phyloP scores from a whole-genome alignment of 768 basidiomycete species.

The Atractiella rhizophila region DNA sequence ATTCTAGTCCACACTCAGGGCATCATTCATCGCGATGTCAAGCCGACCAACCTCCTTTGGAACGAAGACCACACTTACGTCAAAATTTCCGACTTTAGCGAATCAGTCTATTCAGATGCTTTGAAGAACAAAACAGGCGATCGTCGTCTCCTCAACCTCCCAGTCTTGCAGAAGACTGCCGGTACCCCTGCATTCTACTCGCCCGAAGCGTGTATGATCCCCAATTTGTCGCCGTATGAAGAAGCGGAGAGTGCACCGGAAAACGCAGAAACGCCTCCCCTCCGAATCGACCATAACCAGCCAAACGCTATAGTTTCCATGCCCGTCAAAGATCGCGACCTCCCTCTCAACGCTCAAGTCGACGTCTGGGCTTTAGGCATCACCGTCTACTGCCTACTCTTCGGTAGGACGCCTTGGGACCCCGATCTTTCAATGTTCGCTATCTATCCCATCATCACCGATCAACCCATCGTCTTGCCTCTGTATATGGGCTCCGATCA shows the following conservation, averaged over 20 bases:
- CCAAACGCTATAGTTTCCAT: neutral
- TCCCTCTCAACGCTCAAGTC: slow-evolving; percentile 27
- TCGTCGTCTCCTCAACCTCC: slow-evolving; percentile 17
- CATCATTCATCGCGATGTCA: slow-evolving; percentile 98
- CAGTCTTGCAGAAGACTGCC: slow-evolving; percentile 51
- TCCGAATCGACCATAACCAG: slow-evolving; percentile 7
- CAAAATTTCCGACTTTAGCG: slow-evolving; percentile 96
- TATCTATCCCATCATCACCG: slow-evolving; percentile 55
- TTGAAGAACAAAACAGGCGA: slow-evolving; percentile 22
- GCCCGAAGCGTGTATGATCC: slow-evolving; percentile 68
- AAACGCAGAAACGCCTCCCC: slow-evolving; percentile 4
- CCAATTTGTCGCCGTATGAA: slow-evolving; percentile 16
- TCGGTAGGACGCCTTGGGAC: slow-evolving; percentile 58
- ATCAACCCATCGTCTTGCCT: slow-evolving; percentile 43
- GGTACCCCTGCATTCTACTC: slow-evolving; percentile 92
- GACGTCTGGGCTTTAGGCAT: slow-evolving; percentile 97
- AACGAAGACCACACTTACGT: slow-evolving; percentile 59
- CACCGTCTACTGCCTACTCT: slow-evolving; percentile 79
- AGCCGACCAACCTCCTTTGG: slow-evolving; percentile 89
- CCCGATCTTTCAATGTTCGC: slow-evolving; percentile 37
- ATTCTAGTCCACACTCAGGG: slow-evolving; percentile 79
- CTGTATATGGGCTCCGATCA: slow-evolving; percentile 45
- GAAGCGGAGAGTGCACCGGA: no score
- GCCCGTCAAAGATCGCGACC: slow-evolving; percentile 11
- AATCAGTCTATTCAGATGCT: slow-evolving; percentile 82